Base-by-base conservation (phyloP, 1,284 basidiomycete genomes). In the Leccinum cinnamomeum region DNA sequence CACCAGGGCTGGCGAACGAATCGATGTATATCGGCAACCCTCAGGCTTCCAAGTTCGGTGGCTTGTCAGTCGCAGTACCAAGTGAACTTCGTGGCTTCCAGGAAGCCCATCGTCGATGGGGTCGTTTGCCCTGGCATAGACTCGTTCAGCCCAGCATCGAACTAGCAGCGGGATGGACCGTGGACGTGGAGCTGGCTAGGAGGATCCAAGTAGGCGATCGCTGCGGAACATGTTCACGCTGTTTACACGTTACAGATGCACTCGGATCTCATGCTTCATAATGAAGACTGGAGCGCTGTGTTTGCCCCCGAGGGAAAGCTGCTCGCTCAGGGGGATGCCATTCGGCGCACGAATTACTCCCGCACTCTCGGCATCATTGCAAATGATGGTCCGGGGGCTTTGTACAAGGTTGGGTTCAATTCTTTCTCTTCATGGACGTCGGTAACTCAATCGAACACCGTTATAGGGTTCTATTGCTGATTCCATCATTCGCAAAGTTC, bases 81-180 rank as follows among this genome's bases (percentile, higher is more conserved):
- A 92, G 94, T 3, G 95, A 97, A 76, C 74, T 97, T 56, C 82
- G 88, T 25, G 95, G 95, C 2, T 81, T 97, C 28, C 85, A 90
- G 72, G 89, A 88, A 69, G 90, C 91, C 0, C 90, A 95, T 77
- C 77, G 79, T 44, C 82, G 86, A n/a, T 95, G 91, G 87, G 94
- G 93, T 0, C 82, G 76, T 44, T 72, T 97, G 7, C 80, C 87
- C 0, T 98, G 96, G 96, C 76, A 81, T 41, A 77, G 83, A 25
- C 81, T 98, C 25, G 86, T 98, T 16, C 77, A 84, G 69, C 94
- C 95, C 0, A 89, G 86, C 35, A 84, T 88, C 5, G 76, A 86
- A 10, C 78, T 97, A 2, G 94, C 95, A 11, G 77, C 79, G 46
- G 91, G 89, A 11, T 95, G 92, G 90, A 79, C 79, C 39, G 90